Percentiles rank a stretch among this genome's conserved stretches.
Evolutionary conservation across 495 filamentous ascomycete genomes (phyloP).

Genomic region (Penicillium diatomitis): DNA sequence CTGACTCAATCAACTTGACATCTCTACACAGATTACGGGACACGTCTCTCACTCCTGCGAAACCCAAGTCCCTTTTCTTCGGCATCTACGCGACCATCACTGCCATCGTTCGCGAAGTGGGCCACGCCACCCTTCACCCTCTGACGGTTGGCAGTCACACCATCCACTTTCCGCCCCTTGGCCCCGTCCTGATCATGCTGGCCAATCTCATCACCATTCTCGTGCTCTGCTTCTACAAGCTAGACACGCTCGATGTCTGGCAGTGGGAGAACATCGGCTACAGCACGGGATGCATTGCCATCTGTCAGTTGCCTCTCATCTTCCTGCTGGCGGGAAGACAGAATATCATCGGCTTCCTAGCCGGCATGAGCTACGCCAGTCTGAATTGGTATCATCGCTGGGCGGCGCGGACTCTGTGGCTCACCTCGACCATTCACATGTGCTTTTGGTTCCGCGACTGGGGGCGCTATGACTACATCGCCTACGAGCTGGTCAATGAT

Average conservation of each 20-base stretch:
- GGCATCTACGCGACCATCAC: conserved; percentile 56
- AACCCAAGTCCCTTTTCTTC: conserved; percentile 49
- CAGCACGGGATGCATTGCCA: conserved; percentile 64
- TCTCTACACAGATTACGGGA: conserved; percentile 16
- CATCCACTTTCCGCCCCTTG: conserved; percentile 41
- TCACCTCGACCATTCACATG: conserved; percentile 68
- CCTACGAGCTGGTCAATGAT: conserved; percentile 51
- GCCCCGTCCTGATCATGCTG: conserved; percentile 25
- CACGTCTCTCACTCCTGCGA: conserved; percentile 44
- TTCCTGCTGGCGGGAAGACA: conserved; percentile 73
- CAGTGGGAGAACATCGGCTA: conserved; percentile 65
- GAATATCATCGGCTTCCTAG: conserved; percentile 60
- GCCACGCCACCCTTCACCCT: conserved; percentile 50
- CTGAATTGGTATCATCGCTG: conserved; percentile 83
- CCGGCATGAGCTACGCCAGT: conserved; percentile 62
- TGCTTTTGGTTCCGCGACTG: conserved; percentile 63
- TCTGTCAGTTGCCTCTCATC: conserved; percentile 74
- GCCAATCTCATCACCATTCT: conserved; percentile 32
- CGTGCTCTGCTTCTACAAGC: conserved; percentile 35
- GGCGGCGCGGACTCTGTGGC: conserved; percentile 63
- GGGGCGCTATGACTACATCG: conserved; percentile 54
- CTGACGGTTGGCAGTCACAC: conserved; percentile 35
- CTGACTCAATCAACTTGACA: not conserved
- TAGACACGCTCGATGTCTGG: conserved; percentile 23
- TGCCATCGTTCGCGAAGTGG: conserved; percentile 57